Evolutionary conservation across 1,284 basidiomycete species (phyloP), one percentile per base, ranked within the genome.

Genomic region (Pholiota adiposa): DNA sequence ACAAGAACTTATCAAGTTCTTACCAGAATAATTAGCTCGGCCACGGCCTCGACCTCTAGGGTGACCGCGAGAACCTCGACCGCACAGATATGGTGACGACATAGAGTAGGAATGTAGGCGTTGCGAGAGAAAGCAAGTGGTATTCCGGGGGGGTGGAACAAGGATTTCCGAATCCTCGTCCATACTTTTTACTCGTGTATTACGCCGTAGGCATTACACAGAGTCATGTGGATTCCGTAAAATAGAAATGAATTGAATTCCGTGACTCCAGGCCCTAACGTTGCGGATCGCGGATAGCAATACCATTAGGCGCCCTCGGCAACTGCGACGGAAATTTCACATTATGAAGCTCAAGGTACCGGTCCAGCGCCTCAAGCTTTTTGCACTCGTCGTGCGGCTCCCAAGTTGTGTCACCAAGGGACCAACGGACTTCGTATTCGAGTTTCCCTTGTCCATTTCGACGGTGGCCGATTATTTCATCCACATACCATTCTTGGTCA

Each of bases 361-460:
- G 16, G 34, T 62, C 61, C 4, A 62, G 43, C 0, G 51, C 61
- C n/a, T 29, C 53, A 12, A 62, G 25, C 8, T 62, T 33, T 23
- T 56, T 51, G 41, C 57, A 62, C 12, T 58, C 51, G 0, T 29
- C 16, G 4, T 49, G 36, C 0, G 56, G 60, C 46, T 61, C 60
- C 60, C 60, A 61, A 6, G 55, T 61, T 27, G 56, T 61, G 29
- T 61, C 56, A 8, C 60, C 60, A 5, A 54, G 46, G 9, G 55
- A 58, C 60, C 56, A 61, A 9, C 49, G 8, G 3, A 61, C 51
- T 14, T 61, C 33, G 5, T 58, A 58, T 44, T 61, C 60, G 1
- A 61, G 14, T 16, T 49, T 36, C 21, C 43, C 40, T 1, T 12
- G 11, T 7, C 16, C 21, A 49, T 56, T 40, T 3, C 54, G 31